Base-by-base conservation (phyloP, 2,329 filamentous ascomycete species). In the Aspergillus sp. region DNA sequence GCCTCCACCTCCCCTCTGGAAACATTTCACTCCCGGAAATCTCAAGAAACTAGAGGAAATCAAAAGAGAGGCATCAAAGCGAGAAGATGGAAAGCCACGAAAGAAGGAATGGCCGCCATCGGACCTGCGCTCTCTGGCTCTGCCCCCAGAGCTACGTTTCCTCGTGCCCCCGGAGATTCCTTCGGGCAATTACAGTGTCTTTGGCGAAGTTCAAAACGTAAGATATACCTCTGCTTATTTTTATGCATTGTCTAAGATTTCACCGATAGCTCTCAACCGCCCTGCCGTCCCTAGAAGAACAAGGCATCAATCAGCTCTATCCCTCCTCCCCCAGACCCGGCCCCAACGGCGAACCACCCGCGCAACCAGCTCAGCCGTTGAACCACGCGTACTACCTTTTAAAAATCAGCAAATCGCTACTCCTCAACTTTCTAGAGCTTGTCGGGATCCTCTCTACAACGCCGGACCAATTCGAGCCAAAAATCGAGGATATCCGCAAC, bases 371-470 rank as follows among this genome's bases (percentile, higher is more conserved):
- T 41, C 80, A 69, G 72, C 82, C 79, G 54, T 76, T 77, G 65
- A 83, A 81, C 68, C 85, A 80, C 68, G 85, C 82, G 50, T 80
- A 76, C 66, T 84, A 91, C 72, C 86, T 95, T 2, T 90, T 92
- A 69, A 86, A 89, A 54, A 85, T 97, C 31, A 87, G 91, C 64
- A 96, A 96, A 73, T 94, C 91, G 3, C 82, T 97, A 1, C 83
- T 98, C 0, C 82, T 98, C 49, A 96, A 94, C 74, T 98, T 96
- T 72, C 84, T 98, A 49, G 92, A 96, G 72, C 85, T 98, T 5
- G 81, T 90, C 0, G 92, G 92, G 25, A 81, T 91, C 15, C 81
- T 96, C 60, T 84, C 86, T 9, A 78, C 86, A n/a, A 84, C 89
- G 50, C 90, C 92, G 0, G 82, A 84, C 48, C 81, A 89, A 74